phyloP scores from a whole-genome alignment of 352 stramenopile species.

The Phytophthora constricta region DNA sequence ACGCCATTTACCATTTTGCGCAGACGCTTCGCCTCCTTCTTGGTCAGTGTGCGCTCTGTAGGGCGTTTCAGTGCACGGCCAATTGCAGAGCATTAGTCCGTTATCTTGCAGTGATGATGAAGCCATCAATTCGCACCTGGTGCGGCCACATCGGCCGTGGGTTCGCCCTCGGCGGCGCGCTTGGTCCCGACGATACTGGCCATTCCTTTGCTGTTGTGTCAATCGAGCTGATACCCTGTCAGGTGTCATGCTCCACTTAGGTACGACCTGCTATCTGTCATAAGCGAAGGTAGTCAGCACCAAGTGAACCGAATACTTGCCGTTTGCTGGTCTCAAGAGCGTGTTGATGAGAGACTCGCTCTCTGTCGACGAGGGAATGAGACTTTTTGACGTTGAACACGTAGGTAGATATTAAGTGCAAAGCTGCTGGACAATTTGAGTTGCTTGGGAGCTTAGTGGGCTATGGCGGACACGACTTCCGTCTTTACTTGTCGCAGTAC shows the following conservation, averaged over 20 bases:
- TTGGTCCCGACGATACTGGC: constrained; percentile 39
- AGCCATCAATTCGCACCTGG: constrained; percentile 21
- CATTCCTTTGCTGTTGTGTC: constrained; percentile 33
- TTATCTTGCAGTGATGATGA: no score
- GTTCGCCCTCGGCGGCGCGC: constrained; percentile 25
- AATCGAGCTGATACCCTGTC: not conserved
- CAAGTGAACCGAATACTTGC: constrained; percentile 22
- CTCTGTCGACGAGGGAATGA: no score
- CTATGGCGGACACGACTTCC: constrained; percentile 13
- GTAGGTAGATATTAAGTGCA: constrained; percentile 23
- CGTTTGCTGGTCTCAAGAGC: no score
- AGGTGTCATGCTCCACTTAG: no score
- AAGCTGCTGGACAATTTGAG: not conserved
- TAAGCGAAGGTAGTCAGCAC: constrained; percentile 12
- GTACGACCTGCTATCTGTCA: no score
- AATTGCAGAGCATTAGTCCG: no score
- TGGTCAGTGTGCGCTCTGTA: constrained; percentile 35
- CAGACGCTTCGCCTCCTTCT: constrained; percentile 53
- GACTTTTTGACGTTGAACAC: constrained; percentile 15
- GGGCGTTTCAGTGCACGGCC: no score
- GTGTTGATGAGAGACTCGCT: no score
- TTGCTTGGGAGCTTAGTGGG: not conserved
- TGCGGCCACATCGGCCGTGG: constrained; percentile 6
- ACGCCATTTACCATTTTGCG: constrained; percentile 49
- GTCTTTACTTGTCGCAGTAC: constrained; percentile 32